Percentiles rank a stretch among this genome's conserved stretches.
Conservation (phyloP, 2,329 filamentous ascomycete species). For the Rutstroemia sp. region DNA sequence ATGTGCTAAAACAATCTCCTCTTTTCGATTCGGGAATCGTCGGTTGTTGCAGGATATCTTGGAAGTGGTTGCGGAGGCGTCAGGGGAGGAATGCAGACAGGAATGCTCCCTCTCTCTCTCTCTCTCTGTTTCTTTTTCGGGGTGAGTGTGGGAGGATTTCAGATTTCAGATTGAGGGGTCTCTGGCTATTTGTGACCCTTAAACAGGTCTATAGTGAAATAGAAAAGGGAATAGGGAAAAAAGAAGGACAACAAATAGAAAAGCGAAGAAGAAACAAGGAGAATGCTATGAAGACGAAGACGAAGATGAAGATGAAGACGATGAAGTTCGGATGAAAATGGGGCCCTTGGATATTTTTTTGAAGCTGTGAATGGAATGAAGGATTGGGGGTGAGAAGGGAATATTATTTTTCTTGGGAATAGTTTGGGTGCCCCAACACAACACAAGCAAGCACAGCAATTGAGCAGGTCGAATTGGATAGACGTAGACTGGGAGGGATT, state of each 20-base stretch:
- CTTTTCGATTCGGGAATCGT: not conserved
- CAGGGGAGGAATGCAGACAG: conserved; percentile 8
- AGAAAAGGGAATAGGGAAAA: not conserved
- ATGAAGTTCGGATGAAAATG: not conserved
- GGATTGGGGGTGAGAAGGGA: no score
- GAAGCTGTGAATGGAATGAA: no score
- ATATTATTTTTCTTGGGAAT: no score
- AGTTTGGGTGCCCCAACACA: no score
- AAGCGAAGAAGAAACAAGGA: not conserved
- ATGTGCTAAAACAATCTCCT: conserved; percentile 1
- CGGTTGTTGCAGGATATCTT: conserved; percentile 3
- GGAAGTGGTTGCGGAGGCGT: not conserved
- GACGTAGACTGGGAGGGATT: no score
- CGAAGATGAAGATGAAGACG: not conserved
- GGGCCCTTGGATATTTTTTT: not conserved
- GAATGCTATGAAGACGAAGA: not conserved
- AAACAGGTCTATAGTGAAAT: not conserved
- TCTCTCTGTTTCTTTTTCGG: not conserved
- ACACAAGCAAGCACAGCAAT: no score
- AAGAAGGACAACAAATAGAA: not conserved
- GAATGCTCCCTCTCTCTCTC: conserved; percentile 3
- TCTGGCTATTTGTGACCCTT: not conserved
- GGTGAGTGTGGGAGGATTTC: not conserved
- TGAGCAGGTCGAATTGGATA: no score
- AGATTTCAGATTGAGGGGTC: not conserved